Base-by-base conservation (phyloP, 805 yeast species). In the Starmerella vaccinii region DNA sequence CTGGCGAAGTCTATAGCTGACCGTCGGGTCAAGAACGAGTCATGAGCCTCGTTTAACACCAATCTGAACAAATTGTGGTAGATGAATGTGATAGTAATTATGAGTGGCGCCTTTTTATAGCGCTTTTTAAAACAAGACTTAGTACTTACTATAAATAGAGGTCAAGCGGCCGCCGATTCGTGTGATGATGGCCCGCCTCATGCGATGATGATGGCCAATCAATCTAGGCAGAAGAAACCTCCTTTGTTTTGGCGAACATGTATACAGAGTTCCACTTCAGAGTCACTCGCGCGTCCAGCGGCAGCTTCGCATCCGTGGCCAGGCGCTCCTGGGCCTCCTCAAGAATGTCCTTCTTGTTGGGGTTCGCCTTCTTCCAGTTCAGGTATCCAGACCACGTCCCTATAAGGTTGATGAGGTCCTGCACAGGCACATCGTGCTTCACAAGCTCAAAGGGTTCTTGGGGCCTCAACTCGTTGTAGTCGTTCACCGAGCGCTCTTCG, bases 301-400 rank as follows among this genome's bases (percentile, higher is more conserved):
- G 61, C 75, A 84, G 74, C 5, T 75, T 75, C 50, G 75, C 66
- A 13, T 59, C 59, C n/a, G 58, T 58, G 46, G 70, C 68, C 54
- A 80, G 60, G 52, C 74, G 76, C n/a, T 68, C 67, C 18, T 73
- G 63, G 51, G 76, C 70, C 30, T 62, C 57, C 34, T 77, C 80
- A 1, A 75, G 73, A 21, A 80, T 66, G 58, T 78, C 81, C 9
- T 60, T 61, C 32, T 63, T 67, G 2, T 58, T 60, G 12, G 68
- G 68, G 50, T 78, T 66, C 7, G 63, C 71, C 47, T 63, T 66
- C 65, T 73, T 52, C 86, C 87, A 63, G 65, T 76, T 69, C 64
- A 81, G 86, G 62, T 75, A 77, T 1, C 84, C 75, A 60, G 94
- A 83, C 73, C 80, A 82, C 0, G 95, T 84, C 13, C 69, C 64